These are phyloP conservation scores for Penicillium nordicum DNA, from an alignment of 2,329 filamentous ascomycete species.

Conservation along the genomic window DNA sequence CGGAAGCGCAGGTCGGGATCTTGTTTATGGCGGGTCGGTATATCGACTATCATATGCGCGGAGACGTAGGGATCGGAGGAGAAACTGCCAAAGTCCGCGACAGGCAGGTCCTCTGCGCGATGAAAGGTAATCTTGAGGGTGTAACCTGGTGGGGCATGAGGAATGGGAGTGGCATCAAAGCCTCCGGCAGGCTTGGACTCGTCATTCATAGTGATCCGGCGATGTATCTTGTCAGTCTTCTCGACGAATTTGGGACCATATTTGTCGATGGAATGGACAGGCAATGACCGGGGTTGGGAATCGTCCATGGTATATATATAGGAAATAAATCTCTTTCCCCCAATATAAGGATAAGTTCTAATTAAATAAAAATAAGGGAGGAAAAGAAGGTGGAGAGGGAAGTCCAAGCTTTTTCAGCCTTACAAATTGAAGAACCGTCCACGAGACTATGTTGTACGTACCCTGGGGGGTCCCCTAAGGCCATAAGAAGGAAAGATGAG, in stretches of 20 bases:
- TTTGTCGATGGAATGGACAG: conserved; percentile 29
- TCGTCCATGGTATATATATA: neutral
- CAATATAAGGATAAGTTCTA: neutral
- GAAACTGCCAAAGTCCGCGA: conserved; percentile 71
- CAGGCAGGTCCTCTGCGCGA: conserved; percentile 73
- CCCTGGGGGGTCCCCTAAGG: too few relatives aligned
- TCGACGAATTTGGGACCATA: conserved; percentile 40
- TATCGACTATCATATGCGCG: conserved; percentile 67
- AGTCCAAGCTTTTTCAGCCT: conserved; percentile 20
- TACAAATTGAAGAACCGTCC: conserved; percentile 6
- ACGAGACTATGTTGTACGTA: neutral
- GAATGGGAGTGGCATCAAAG: conserved; percentile 75
- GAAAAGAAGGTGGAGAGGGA: neutral
- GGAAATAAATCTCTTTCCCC: neutral
- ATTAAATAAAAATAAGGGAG: neutral
- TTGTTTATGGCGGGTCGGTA: conserved; percentile 78
- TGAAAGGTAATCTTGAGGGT: conserved; percentile 84
- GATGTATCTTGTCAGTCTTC: conserved; percentile 40
- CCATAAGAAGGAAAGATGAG: neutral
- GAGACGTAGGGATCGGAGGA: conserved; percentile 81
- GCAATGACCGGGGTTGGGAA: conserved; percentile 15
- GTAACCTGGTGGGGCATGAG: conserved; percentile 70
- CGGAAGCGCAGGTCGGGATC: conserved; percentile 72
- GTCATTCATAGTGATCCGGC: conserved; percentile 29
- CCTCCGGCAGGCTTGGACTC: conserved; percentile 63